phyloP scores from a whole-genome alignment of 805 yeast genomes.

The Sugiyamaella lignohabitans region DNA sequence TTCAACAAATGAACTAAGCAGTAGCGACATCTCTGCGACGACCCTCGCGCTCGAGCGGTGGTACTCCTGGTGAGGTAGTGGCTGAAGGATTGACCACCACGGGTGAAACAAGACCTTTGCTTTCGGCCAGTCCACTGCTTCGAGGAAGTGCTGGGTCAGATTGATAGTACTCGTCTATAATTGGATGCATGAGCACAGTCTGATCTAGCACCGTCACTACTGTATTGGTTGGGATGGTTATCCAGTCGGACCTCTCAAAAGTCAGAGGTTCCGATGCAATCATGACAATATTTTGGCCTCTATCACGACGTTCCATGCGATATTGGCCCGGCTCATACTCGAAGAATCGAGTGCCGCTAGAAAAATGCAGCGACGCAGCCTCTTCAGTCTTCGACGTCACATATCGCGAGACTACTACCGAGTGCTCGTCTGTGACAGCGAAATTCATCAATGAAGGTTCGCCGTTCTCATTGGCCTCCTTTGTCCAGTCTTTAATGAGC shows the following conservation, averaged over 20 bases:
- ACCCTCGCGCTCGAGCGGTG: slow-evolving; percentile 77
- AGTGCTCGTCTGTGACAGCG: slow-evolving; percentile 89
- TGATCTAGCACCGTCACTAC: slow-evolving; percentile 73
- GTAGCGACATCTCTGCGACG: slow-evolving; percentile 30
- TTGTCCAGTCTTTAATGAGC: slow-evolving; percentile 72
- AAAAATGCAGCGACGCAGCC: slow-evolving; percentile 92
- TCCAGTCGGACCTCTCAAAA: slow-evolving; percentile 96
- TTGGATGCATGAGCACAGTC: slow-evolving; percentile 86
- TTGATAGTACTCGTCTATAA: slow-evolving; percentile 79
- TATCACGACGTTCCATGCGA: slow-evolving; percentile 86
- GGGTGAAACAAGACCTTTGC: slow-evolving; percentile 89
- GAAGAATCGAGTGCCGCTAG: slow-evolving; percentile 85
- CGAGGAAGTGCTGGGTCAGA: slow-evolving; percentile 61
- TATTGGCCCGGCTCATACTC: slow-evolving; percentile 90
- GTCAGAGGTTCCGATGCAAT: slow-evolving; percentile 96
- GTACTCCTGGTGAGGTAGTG: slow-evolving; percentile 49
- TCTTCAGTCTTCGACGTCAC: slow-evolving; percentile 86
- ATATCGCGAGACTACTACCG: slow-evolving; percentile 81
- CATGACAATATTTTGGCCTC: slow-evolving; percentile 92
- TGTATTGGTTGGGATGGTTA: slow-evolving; percentile 91
- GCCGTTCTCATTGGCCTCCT: slow-evolving; percentile 40
- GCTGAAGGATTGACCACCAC: slow-evolving; percentile 55
- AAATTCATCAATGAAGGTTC: slow-evolving; percentile 87
- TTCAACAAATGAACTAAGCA: too few species aligned
- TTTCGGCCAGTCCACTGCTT: slow-evolving; percentile 74